A percentile compares a stretch with the other conserved stretches of the same genome.
phyloP scores from a whole-genome alignment of 148 eudicot species.

The Rhododendron simsii region DNA sequence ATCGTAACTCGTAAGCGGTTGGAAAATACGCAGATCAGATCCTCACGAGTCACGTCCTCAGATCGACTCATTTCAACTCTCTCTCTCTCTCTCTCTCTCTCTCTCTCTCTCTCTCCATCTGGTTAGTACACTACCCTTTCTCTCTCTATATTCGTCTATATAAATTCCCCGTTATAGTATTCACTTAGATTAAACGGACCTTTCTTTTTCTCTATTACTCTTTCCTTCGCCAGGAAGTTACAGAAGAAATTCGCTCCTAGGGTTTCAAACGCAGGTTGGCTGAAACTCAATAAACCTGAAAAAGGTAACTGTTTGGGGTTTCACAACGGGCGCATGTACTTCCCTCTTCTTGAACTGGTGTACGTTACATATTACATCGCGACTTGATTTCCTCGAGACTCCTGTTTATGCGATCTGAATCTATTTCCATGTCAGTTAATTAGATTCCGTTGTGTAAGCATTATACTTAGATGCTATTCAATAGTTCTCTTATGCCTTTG shows the following conservation, averaged over 20 bases:
- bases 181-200: too few relatives aligned
- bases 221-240: not conserved
- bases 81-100: not conserved
- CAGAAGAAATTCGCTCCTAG: not conserved
- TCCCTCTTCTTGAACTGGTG: not conserved
- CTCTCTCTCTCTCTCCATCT: not conserved
- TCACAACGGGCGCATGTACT: not conserved
- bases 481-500: not conserved
- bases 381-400: not conserved
- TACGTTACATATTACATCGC: not conserved
- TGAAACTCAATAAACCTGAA: not conserved
- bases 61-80: conserved; percentile 1
- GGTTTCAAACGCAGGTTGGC: not conserved
- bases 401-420: not conserved
- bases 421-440: not conserved
- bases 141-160: not conserved
- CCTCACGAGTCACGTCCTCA: not conserved
- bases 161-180: not conserved
- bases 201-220: not conserved
- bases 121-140: not conserved
- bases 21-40: not conserved
- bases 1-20: not conserved
- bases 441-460: not conserved
- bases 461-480: not conserved
- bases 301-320: not conserved